Base-by-base conservation (phyloP, 805 yeast species). In the Danielozyma ontarioensis region DNA sequence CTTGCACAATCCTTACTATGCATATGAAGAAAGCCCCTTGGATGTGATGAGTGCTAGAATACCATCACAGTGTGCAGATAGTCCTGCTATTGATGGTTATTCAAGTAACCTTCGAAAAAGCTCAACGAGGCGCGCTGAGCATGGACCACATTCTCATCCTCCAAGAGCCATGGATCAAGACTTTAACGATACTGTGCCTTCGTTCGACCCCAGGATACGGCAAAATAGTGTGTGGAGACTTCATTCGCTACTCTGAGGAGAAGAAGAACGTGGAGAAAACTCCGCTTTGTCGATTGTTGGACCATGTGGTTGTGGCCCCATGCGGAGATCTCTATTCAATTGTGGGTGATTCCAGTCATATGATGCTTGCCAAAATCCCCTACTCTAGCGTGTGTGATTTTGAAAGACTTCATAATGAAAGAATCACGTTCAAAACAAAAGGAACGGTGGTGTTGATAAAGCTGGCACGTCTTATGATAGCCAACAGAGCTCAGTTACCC, bases 361-460 rank as follows among this genome's bases (percentile, higher is more conserved):
- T 50, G 39, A 48, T 64, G 8, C 40, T 57, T 8, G 67, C 53
- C 1, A 35, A 44, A 3, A 54, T 66, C 37, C 55, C 59, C 2
- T 51, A 44, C 27, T 41, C 51, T 0, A 48, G 62, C 1, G 47
- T 62, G 3, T 39, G 48, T 6, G 28, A 39, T 16, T 61, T 58
- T 39, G 73, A 68, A 39, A 40, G 42, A 21, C 35, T 34, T 13
- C 46, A 62, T 34, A 42, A 52, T 13, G 57, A 57, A 29, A 41
- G 71, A 16, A 48, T 68, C 24, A 65, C 74, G 1, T 55, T 42
- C 32, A 37, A 50, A 21, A 57, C 66, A 6, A 6, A 19, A 10
- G 22, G 22, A 6, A 19, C 22, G 22, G 22, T 19, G 22, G 22
- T 19, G 22, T 6, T 6, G 22, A 10, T 19, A 10, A 19, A 19